phyloP scores from a whole-genome alignment of 495 filamentous ascomycete genomes.

The Hypomontagnella submonticulosa region DNA sequence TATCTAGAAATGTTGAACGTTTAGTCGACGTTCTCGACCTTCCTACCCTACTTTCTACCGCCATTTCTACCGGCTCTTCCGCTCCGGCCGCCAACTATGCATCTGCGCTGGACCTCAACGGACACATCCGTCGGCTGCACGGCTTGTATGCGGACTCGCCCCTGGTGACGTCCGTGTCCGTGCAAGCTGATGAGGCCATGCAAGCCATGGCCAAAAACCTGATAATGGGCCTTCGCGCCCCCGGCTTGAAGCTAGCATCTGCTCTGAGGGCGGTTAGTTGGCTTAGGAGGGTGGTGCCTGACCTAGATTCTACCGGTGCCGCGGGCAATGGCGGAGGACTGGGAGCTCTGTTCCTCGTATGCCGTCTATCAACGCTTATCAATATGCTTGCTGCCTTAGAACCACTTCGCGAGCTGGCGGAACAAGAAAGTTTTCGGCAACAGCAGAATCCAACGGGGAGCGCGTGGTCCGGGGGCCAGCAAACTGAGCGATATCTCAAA shows the following conservation, averaged over 20 bases:
- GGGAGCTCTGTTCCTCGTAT: slow-evolving; percentile 88
- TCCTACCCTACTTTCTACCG: slow-evolving; percentile 81
- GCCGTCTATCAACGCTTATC: slow-evolving; percentile 81
- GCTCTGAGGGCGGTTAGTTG: slow-evolving; percentile 93
- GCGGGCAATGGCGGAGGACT: slow-evolving; percentile 62
- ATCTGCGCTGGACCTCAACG: slow-evolving; percentile 88
- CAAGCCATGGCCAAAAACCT: slow-evolving; percentile 88
- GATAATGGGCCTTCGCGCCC: slow-evolving; percentile 77
- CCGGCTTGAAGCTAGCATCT: slow-evolving; percentile 86
- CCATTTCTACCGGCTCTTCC: slow-evolving; percentile 58
- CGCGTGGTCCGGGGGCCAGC: slow-evolving; percentile 81
- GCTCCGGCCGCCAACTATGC: slow-evolving; percentile 74
- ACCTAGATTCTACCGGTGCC: slow-evolving; percentile 67
- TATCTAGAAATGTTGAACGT: slow-evolving; percentile 88
- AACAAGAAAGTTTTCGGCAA: slow-evolving; percentile 76
- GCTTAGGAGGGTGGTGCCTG: slow-evolving; percentile 86
- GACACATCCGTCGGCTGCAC: slow-evolving; percentile 91
- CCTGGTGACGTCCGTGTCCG: slow-evolving; percentile 75
- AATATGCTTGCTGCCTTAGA: slow-evolving; percentile 85
- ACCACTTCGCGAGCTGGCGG: slow-evolving; percentile 86
- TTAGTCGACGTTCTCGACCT: slow-evolving; percentile 92
- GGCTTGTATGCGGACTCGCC: slow-evolving; percentile 82
- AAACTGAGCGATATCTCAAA: slow-evolving; percentile 94
- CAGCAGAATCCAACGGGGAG: slow-evolving; percentile 45
- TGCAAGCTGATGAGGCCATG: slow-evolving; percentile 88